Evolutionary conservation across 2,329 filamentous ascomycete genomes (phyloP), one percentile per base, ranked within the genome.

Genomic region (Orbilia blumenaviensis): DNA sequence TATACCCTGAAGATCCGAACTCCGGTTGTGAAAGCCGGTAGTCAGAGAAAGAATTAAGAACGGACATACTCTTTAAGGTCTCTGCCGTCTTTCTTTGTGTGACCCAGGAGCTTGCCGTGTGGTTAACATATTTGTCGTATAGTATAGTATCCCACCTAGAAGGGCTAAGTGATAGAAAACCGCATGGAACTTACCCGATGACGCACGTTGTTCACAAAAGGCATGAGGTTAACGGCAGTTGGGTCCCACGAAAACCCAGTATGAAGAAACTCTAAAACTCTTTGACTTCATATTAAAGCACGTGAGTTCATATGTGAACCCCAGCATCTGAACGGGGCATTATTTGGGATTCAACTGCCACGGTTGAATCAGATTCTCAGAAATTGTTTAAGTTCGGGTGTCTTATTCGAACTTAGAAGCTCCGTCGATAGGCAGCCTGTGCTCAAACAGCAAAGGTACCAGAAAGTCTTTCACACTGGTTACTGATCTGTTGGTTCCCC

Each of bases 51-150:
- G 32, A 27, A 14, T 25, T 32, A 32, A 4, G 38, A 34, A n/a
- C n/a, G n/a, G n/a, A n/a, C n/a, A n/a, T n/a, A n/a, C n/a, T n/a
- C 27, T 8, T 27, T 42, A 36, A 36, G 3, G 34, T 21, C 29
- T 41, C 16, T 69, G 54, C 66, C 66, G 54, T 69, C 54, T 69
- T 44, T 27, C 27, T 54, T 27, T 58, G 50, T 62, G n/a, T 44
- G 27, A 48, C 52, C 25, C n/a, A 12, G 46, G 56, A 14, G 27
- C 21, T 32, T 66, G n/a, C 18, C 56, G 29, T 60, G 16, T 67
- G n/a, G 38, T 32, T 7, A 60, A 27, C 9, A 6, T n/a, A 32
- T n/a, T n/a, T n/a, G n/a, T n/a, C n/a, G n/a, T 12, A 29, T 36
- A 48, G 27, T 23, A 60, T 34, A 50, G 21, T 44, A 36, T 62